Base-by-base conservation (phyloP, 2,329 filamentous ascomycete species). In the Periconia sp. region DNA sequence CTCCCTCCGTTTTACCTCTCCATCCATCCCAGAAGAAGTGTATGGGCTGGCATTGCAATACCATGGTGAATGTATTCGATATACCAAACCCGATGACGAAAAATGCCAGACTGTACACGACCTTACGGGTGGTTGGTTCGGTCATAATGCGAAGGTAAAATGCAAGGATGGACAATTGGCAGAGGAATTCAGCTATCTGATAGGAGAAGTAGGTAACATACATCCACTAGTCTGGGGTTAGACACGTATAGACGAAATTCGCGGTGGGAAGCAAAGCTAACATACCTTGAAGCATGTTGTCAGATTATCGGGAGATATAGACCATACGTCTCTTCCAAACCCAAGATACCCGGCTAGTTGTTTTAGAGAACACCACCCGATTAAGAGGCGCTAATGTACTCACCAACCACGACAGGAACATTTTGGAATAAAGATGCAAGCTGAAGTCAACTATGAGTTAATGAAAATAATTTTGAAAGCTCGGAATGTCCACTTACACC, bases 11-110 rank as follows among this genome's bases (percentile, higher is more conserved):
- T 37, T 75, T 66, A 13, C 68, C 68, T 35, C 66, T 68, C 76
- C 75, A 78, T 18, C 69, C 72, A n/a, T 69, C 60, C 76, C 76
- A 77, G 40, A 74, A 74, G 17, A 68, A 73, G 2, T 53, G 47
- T 9, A 77, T 60, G 1, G 76, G 76, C 6, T 53, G 57, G 52
- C 74, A 77, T 41, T 77, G 72, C 45, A 68, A 65, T n/a, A 64
- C 57, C 43, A 75, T 75, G 19, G 62, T 15, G 37, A 67, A 54
- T 3, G 58, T 52, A 50, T 68, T 69, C 7, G 53, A 59, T 37
- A 70, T 40, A 14, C 66, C 66, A 53, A 69, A 71, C 41, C 54
- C 37, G 7, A 42, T 50, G 19, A 66, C 63, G 31, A 66, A 33
- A 17, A 48, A 59, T 23, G 68, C 54, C 9, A 70, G 46, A 9